Base-by-base conservation (phyloP, 345 rosid species). In the Lepidium aucheri region DNA sequence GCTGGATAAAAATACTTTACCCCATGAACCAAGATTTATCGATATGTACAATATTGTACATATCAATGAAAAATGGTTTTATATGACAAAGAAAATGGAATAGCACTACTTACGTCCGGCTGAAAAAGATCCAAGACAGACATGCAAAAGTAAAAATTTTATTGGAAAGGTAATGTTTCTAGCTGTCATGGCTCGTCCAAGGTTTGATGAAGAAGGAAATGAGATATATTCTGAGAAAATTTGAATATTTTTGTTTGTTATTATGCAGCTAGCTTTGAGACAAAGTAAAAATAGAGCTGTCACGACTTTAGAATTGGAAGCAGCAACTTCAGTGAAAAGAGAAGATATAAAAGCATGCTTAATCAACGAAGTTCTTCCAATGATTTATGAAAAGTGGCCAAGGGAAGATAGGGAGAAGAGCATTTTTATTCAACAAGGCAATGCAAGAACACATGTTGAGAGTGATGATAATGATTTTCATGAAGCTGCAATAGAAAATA, bases 141-240 rank as follows among this genome's bases (percentile, higher is more conserved):
- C 49, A 16, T 16, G 11, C 9, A 0, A 40, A 40, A 40, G 8
- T 40, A 40, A 40, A 0, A 43, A 16, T 16, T 16, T 15, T 11
- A 43, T 66, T 7, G n/a, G 18, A 12, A 61, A 70, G 20, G 30
- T 70, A 1, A 62, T 42, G 65, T 47, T 68, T 46, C 26, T 58
- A 47, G 65, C 26, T 0, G 59, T 13, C 4, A 8, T 68, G n/a
- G 68, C 46, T 51, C 40, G 16, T 42, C 68, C 47, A 17, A 14
- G 33, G 4, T 47, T 47, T 33, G 12, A 47, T 5, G 46, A 52
- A 14, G 28, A 47, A 51, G 34, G 68, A 12, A 41, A 41, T 13
- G 32, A 60, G 15, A 1, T 28, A 7, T 70, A 61, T 18, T 32
- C 17, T 10, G 39, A 41, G 33, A 61, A 68, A 10, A 70, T 70